Conservation (phyloP, 2,329 filamentous ascomycete species). For the Talaromyces sp. region DNA sequence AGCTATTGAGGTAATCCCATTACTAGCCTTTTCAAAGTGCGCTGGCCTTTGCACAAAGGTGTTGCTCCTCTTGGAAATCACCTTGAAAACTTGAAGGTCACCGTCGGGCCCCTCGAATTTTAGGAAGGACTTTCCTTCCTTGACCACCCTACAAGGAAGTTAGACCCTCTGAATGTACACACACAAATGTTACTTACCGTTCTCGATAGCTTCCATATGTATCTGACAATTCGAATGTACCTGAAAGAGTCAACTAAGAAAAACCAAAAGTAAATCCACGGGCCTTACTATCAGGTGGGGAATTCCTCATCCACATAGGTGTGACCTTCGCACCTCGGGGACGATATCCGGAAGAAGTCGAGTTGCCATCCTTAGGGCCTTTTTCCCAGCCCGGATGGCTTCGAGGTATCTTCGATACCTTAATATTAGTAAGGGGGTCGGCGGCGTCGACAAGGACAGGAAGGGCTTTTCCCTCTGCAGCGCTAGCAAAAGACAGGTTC, state of each 20-base stretch:
- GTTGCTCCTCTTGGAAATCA: slow-evolving; percentile 20
- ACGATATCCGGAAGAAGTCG: not conserved
- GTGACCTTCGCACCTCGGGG: not conserved
- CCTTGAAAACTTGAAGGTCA: slow-evolving; percentile 20
- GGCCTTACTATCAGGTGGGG: not conserved
- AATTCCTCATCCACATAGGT: not conserved
- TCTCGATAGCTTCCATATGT: not conserved
- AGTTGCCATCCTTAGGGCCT: not conserved
- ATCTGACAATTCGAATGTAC: not conserved
- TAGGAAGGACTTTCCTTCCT: slow-evolving; percentile 14
- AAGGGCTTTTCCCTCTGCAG: slow-evolving; percentile 9
- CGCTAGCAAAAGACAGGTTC: not conserved
- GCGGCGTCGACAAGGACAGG: not conserved
- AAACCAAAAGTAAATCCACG: not conserved
- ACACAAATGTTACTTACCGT: not conserved
- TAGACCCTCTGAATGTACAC: not conserved
- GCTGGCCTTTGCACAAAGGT: not conserved
- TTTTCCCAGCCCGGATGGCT: not conserved
- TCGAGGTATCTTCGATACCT: not conserved
- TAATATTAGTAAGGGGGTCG: not conserved
- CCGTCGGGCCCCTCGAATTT: not conserved
- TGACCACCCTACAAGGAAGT: slow-evolving; percentile 16
- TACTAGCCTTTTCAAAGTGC: not conserved
- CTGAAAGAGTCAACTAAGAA: not conserved
- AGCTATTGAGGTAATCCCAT: too few relatives aligned